Evolutionary conservation across 805 yeast genomes (phyloP).

Genomic region (Ogataea methanolica): DNA sequence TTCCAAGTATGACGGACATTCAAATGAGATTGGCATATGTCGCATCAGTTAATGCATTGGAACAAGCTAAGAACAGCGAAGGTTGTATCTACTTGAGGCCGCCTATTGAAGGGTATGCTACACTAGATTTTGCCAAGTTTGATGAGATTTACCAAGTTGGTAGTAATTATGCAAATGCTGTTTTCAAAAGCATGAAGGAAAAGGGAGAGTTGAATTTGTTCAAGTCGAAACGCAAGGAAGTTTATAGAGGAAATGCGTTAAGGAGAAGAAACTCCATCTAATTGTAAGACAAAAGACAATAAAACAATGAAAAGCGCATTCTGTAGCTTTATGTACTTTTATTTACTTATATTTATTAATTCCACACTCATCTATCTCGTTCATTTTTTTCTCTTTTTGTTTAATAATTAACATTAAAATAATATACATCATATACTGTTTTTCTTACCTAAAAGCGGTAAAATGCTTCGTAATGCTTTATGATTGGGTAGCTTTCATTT

Average conservation of each 20-base stretch:
- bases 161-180: constrained; percentile 59
- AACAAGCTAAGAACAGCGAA: constrained; percentile 75
- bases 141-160: constrained; percentile 88
- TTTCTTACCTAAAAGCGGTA: background rate
- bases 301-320: no score
- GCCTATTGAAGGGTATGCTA: constrained; percentile 88
- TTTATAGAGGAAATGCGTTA: constrained; percentile 23
- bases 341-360: no score
- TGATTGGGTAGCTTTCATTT: background rate
- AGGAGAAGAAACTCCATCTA: constrained; percentile 64
- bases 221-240: constrained; percentile 43
- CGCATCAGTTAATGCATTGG: constrained; percentile 89
- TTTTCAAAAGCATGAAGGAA: constrained; percentile 47
- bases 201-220: constrained; percentile 56
- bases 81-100: constrained; percentile 90
- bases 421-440: background rate
- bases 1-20: constrained; percentile 92
- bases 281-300: background rate
- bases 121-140: constrained; percentile 87
- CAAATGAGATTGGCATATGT: constrained; percentile 92
- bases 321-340: no score
- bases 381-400: background rate
- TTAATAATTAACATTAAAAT: background rate
- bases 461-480: background rate
- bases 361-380: background rate